phyloP scores from a whole-genome alignment of 1,284 basidiomycete species.

The Kwoniella shivajii region DNA sequence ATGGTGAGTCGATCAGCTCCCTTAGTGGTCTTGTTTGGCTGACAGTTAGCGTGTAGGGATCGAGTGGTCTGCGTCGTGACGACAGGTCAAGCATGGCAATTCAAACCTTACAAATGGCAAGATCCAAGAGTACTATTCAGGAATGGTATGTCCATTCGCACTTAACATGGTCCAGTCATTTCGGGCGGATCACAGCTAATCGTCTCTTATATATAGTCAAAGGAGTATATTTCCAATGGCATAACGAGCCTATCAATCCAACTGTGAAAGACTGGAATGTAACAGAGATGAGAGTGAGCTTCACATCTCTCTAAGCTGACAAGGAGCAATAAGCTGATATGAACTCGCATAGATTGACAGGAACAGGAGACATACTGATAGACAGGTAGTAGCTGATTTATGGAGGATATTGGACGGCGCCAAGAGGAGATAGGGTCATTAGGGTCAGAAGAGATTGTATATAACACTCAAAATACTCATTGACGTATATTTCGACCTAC shows the following conservation, averaged over 20 bases:
- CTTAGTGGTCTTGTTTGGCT: no score
- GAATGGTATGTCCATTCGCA: constrained; percentile 67
- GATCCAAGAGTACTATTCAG: constrained; percentile 90
- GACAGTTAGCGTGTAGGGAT: no score
- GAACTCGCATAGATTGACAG: constrained; percentile 72
- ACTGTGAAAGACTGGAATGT: constrained; percentile 97
- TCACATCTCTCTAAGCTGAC: not conserved
- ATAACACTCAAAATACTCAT: no score
- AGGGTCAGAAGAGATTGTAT: no score
- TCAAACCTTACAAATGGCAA: constrained; percentile 92
- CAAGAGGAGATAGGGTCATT: constrained; percentile 27
- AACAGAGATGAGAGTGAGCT: constrained; percentile 77
- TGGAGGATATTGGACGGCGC: constrained; percentile 79
- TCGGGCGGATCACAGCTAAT: no score
- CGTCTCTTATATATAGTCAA: constrained; percentile 63
- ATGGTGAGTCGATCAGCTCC: no score
- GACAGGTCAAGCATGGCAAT: constrained; percentile 97
- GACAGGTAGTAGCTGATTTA: constrained; percentile 89
- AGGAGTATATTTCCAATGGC: constrained; percentile 89
- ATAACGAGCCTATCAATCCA: constrained; percentile 82
- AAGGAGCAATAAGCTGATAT: constrained; percentile 7
- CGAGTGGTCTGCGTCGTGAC: constrained; percentile 96
- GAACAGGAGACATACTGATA: constrained; percentile 89
- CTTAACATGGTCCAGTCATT: not conserved
- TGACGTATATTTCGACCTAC: no score